phyloP scores from a whole-genome alignment of 2,329 filamentous ascomycete species.

The Coniochaeta sp. region DNA sequence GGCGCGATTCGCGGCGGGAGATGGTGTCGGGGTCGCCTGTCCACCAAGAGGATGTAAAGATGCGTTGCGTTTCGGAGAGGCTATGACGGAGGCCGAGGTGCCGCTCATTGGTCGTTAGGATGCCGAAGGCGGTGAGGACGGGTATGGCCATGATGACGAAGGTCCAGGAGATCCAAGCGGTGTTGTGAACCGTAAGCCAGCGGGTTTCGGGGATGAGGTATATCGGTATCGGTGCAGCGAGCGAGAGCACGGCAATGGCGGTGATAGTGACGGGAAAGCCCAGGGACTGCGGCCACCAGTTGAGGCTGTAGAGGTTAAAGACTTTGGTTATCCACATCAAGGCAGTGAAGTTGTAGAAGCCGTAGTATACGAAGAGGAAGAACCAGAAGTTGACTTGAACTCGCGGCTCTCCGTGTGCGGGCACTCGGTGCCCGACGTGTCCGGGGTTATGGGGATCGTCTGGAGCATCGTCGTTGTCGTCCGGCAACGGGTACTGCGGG shows the following conservation, averaged over 20 bases:
- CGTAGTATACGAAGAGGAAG: constrained; percentile 63
- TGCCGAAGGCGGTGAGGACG: constrained; percentile 56
- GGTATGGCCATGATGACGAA: constrained; percentile 64
- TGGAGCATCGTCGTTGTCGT: constrained; percentile 26
- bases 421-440: constrained; percentile 31
- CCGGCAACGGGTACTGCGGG: constrained; percentile 50
- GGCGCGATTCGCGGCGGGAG: constrained; percentile 30
- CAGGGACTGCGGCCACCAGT: constrained; percentile 61
- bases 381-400: constrained; percentile 66
- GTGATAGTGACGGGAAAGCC: constrained; percentile 59
- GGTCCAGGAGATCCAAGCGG: constrained; percentile 61
- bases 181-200: constrained; percentile 54
- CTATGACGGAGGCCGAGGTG: constrained; percentile 53
- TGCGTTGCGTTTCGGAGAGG: constrained; percentile 58
- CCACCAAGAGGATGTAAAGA: constrained; percentile 61
- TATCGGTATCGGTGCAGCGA: constrained; percentile 51
- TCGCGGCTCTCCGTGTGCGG: constrained; percentile 55
- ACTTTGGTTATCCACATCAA: constrained; percentile 66
- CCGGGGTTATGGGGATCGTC: constrained; percentile 14
- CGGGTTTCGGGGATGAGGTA: constrained; percentile 46
- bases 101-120: constrained; percentile 56
- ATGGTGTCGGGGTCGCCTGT: constrained; percentile 44
- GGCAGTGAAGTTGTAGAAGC: constrained; percentile 60
- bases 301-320: constrained; percentile 63
- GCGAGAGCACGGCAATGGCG: constrained; percentile 52